phyloP scores from a whole-genome alignment of 768 basidiomycete genomes.

The Austroboletus eburneus region DNA sequence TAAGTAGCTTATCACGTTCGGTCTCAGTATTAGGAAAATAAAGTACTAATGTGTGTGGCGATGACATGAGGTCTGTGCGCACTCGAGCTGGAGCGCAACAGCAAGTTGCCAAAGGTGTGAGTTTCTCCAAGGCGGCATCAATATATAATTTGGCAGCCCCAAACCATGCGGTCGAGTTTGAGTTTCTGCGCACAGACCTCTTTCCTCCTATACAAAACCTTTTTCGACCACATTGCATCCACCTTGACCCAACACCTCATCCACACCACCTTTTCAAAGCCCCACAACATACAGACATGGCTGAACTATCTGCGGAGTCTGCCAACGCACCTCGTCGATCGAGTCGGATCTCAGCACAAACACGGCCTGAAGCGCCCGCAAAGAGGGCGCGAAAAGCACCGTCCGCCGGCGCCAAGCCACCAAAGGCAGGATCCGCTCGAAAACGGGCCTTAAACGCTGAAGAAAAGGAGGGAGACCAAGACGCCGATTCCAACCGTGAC shows the following conservation, averaged over 20 bases:
- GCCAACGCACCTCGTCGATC: conserved; percentile 49
- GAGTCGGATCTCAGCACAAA: conserved; percentile 49
- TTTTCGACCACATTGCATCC: conserved; percentile 7
- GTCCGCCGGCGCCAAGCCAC: conserved; percentile 20
- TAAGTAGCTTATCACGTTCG: too few species aligned
- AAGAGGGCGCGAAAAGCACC: conserved; percentile 14
- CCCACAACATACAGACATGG: conserved; percentile 5
- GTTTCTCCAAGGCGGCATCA: conserved; percentile 14
- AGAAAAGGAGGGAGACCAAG: conserved; percentile 18
- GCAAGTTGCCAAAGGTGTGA: too few species aligned
- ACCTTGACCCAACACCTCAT: not conserved
- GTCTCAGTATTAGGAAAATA: too few species aligned
- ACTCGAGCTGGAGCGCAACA: too few species aligned
- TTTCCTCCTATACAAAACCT: conserved; percentile 6
- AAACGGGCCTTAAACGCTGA: conserved; percentile 33
- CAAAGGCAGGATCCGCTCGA: conserved; percentile 30
- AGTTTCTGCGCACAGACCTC: conserved; percentile 25
- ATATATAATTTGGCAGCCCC: conserved; percentile 14
- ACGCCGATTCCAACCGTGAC: conserved; percentile 7
- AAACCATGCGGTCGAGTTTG: conserved; percentile 16
- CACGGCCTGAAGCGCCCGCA: conserved; percentile 31
- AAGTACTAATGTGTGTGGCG: too few species aligned
- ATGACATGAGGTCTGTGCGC: too few species aligned
- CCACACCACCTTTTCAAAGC: not conserved
- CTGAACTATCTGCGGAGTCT: conserved; percentile 4